These are phyloP conservation scores for Ascodesmis nigricans DNA, from an alignment of 495 filamentous ascomycete genomes.

Conservation along the genomic window DNA sequence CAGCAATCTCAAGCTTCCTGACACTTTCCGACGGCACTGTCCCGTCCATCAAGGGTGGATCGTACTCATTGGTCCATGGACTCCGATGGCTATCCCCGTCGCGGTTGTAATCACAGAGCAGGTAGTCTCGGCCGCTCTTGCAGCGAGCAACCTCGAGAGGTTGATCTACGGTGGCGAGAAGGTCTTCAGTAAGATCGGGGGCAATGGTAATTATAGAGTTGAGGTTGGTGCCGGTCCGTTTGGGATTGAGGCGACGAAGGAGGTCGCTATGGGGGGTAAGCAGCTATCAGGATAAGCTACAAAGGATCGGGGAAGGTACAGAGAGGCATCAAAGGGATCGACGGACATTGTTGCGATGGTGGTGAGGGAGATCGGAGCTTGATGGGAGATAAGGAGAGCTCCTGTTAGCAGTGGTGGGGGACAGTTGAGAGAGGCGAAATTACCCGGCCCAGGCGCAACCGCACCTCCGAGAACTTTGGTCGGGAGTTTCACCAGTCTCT, in stretches of 20 bases:
- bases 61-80: slow-evolving; percentile 96
- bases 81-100: slow-evolving; percentile 93
- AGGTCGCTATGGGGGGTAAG: slow-evolving; percentile 46
- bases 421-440: no score
- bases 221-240: slow-evolving; percentile 67
- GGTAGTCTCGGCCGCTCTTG: slow-evolving; percentile 82
- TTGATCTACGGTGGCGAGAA: slow-evolving; percentile 91
- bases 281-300: slow-evolving; percentile 5
- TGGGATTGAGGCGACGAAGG: slow-evolving; percentile 89
- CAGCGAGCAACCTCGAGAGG: slow-evolving; percentile 73
- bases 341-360: slow-evolving; percentile 24
- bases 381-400: no score
- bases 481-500: no score
- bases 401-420: no score
- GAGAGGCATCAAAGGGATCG: slow-evolving; percentile 57
- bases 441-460: no score
- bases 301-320: slow-evolving; percentile 32
- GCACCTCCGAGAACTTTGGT: no score
- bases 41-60: slow-evolving; percentile 50
- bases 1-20: slow-evolving; percentile 73
- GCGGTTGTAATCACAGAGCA: slow-evolving; percentile 98
- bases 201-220: slow-evolving; percentile 62
- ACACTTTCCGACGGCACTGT: slow-evolving; percentile 68
- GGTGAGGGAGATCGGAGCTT: not conserved
- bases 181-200: slow-evolving; percentile 85